Evolutionary conservation across 2,329 filamentous ascomycete genomes (phyloP), one percentile per base, ranked within the genome.

Genomic region (Clarireedia monteithiana): DNA sequence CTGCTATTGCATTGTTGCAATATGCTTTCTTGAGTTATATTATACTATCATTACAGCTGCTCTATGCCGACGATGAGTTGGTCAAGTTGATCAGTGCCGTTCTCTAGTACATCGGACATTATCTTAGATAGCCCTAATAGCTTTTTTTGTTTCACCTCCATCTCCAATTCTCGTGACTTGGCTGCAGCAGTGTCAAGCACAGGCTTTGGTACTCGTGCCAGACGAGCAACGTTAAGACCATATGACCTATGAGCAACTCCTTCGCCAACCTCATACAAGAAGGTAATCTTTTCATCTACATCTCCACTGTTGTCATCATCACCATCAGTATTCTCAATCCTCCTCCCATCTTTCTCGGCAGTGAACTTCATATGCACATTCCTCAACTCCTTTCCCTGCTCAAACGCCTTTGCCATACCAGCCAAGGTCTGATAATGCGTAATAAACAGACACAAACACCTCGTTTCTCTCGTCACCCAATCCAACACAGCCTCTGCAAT

Each of bases 341-440:
- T 54, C 7, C 62, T 63, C 55, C 60, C 38, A 44, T 53, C 48
- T 30, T 50, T 58, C 53, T 63, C 68, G 20, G 70, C 67, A 3
- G 80, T 83, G 71, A 99, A 99, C 51, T 82, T 83, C 92, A 99
- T 97, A 69, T 99, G 94, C 48, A 96, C 89, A 69, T 97, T 97
- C 64, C 79, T 83, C 63, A 96, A 69, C 65, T 83, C 86, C 1
- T 72, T 69, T 3, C 79, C 77, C 6, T 76, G 70, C 14, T 76
- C 75, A 57, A 95, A 87, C 1, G 82, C 83, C 26, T 84, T 80
- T 9, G 85, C 86, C 60, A 95, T 79, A 48, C 76, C 74, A 9
- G 84, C 83, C 0, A 99, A 80, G 62, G 85, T 86, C 73, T 99
- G 94, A 71, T 99, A 99, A 73, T 99, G 94, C 3, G 94, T 99